Evolutionary conservation across 768 basidiomycete genomes (phyloP), one percentile per base, ranked within the genome.

Genomic region (Austroboletus eburneus): DNA sequence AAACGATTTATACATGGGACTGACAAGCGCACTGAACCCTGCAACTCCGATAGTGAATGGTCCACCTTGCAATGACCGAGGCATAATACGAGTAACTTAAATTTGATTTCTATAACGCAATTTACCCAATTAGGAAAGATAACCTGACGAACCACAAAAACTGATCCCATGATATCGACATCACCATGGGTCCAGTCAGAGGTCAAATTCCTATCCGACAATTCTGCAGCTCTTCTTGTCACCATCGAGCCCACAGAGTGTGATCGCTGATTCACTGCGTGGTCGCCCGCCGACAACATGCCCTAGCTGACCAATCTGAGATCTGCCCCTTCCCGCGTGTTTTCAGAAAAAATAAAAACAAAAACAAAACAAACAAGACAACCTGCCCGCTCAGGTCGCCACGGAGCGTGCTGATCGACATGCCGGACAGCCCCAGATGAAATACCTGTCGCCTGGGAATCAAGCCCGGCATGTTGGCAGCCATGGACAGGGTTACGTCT

Each of bases 1-100:
- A 61, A 51, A 57, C 40, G 49, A 59, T 61, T 66, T 66, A 64
- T 64, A 64, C 64, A 63, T 59, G 51, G 50, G 52, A 49, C 39
- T 61, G 63, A 53, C 63, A 58, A 61, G 39, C 49, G 43, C 52
- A 49, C 44, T 45, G 45, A 49, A 45, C 46, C 53, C 49, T 54
- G 43, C 52, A 64, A 66, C 63, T 64, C 63, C 63, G 63, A 65
- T 64, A 49, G 57, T 55, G 49, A 56, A 51, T 45, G 25, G 25
- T 46, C 54, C 36, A 48, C 43, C 47, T 27, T 53, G 52, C 56
- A 62, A 61, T 64, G 62, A 61, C 58, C 59, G 59, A 61, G 59
- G 59, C 42, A 24, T 47, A 50, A 57, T 52, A 61, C 55, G n/a
- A n/a, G n/a, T 44, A 57, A 63, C 62, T 59, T 54, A 65, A 64